Evolutionary conservation across 192 early-diverging fungal species (phyloP).

Genomic region (Chytriomyces sp.): DNA sequence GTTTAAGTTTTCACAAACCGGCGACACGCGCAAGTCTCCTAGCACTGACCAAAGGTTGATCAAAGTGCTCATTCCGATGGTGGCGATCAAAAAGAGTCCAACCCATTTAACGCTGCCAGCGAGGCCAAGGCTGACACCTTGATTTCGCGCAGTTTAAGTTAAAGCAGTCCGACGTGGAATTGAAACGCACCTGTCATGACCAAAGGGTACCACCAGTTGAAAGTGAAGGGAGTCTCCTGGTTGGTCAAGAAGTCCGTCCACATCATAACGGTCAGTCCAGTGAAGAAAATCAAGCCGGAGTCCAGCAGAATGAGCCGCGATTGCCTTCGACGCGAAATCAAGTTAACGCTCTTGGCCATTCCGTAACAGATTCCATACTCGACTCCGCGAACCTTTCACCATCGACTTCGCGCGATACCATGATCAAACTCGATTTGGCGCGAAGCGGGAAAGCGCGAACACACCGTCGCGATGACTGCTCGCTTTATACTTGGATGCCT

Average conservation of each 20-base stretch:
- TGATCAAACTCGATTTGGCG: background rate
- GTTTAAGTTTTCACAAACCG: background rate
- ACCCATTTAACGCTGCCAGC: constrained; percentile 59
- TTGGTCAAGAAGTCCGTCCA: constrained; percentile 52
- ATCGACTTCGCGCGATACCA: too few species aligned
- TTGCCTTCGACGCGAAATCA: too few species aligned
- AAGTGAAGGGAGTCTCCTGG: constrained; percentile 50
- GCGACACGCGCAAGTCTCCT: constrained; percentile 37
- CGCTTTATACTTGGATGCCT: too few species aligned
- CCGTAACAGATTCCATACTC: too few species aligned
- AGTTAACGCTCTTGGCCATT: too few species aligned
- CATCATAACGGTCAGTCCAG: constrained; percentile 45
- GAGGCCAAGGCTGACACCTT: constrained; percentile 48
- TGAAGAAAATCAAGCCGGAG: constrained; percentile 58
- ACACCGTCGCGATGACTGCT: too few species aligned
- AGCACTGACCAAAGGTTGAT: constrained; percentile 53
- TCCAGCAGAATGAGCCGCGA: constrained; percentile 57
- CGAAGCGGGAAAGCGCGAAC: too few species aligned
- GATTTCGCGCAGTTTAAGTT: too few species aligned
- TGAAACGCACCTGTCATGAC: constrained; percentile 37
- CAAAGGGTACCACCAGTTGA: constrained; percentile 54
- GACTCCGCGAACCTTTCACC: too few species aligned
- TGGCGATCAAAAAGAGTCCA: constrained; percentile 57
- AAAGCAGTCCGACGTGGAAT: too few species aligned
- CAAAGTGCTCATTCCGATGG: constrained; percentile 51